phyloP scores from a whole-genome alignment of 2,329 filamentous ascomycete species.

The Coniochaeta sp. region DNA sequence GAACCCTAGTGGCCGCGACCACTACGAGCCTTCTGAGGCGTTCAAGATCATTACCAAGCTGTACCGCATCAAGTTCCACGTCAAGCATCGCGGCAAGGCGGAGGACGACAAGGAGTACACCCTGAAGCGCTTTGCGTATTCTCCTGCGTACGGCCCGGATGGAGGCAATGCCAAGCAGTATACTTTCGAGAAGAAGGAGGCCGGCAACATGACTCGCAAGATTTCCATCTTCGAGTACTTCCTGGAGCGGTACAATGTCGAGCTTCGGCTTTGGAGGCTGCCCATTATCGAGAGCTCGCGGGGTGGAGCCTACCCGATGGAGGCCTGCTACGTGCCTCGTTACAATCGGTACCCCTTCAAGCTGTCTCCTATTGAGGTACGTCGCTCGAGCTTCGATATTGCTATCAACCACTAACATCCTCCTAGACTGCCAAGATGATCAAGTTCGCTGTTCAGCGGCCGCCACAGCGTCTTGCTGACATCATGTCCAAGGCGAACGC shows the following conservation, averaged over 20 bases:
- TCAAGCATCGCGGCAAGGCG: slow-evolving; percentile 45
- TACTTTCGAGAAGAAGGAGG: slow-evolving; percentile 48
- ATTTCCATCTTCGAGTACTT: slow-evolving; percentile 50
- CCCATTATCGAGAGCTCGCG: slow-evolving; percentile 53
- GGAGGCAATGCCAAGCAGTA: slow-evolving; percentile 44
- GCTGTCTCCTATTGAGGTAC: slow-evolving; percentile 45
- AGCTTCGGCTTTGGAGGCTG: slow-evolving; percentile 36
- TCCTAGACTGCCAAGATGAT: slow-evolving; percentile 77
- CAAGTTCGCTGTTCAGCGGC: slow-evolving; percentile 80
- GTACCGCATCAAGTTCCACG: slow-evolving; percentile 46
- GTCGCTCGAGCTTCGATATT: background rate
- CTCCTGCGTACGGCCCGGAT: slow-evolving; percentile 30
- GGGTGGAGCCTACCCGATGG: slow-evolving; percentile 52
- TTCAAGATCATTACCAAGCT: slow-evolving; percentile 50
- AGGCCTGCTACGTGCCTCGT: slow-evolving; percentile 43
- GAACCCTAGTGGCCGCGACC: slow-evolving; percentile 10
- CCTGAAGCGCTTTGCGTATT: slow-evolving; percentile 43
- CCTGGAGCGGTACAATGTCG: slow-evolving; percentile 42
- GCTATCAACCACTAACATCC: slow-evolving; percentile 8
- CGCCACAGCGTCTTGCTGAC: slow-evolving; percentile 56
- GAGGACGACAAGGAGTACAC: slow-evolving; percentile 39
- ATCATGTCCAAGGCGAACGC: slow-evolving; percentile 63
- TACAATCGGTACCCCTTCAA: slow-evolving; percentile 59
- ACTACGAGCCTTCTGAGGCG: slow-evolving; percentile 33
- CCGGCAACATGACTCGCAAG: slow-evolving; percentile 23